A percentile compares a stretch with the other conserved stretches of the same genome.
Conservation (phyloP, 352 stramenopile species). For the Phytophthora aleatoria region DNA sequence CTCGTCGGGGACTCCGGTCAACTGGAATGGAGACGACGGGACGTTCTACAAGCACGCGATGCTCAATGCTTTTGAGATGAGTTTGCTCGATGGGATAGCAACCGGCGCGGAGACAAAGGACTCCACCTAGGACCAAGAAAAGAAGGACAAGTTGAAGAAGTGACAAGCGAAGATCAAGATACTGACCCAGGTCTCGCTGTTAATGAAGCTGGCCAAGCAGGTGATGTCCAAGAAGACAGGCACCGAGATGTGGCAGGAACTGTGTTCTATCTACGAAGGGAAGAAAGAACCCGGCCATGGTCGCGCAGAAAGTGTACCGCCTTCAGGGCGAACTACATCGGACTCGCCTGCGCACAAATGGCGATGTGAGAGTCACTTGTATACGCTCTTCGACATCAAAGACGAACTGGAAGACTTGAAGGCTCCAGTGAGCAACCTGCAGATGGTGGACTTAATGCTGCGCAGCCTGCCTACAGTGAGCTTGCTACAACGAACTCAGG, state of each 20-base stretch:
- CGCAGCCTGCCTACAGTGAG: not conserved
- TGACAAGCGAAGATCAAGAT: slow-evolving; percentile 8
- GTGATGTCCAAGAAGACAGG: slow-evolving; percentile 5
- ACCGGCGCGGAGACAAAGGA: not conserved
- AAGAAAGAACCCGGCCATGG: slow-evolving; percentile 2
- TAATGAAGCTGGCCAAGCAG: not conserved
- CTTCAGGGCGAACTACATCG: slow-evolving; percentile 4
- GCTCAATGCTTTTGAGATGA: slow-evolving; percentile 18
- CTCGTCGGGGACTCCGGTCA: not conserved
- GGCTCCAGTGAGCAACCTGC: slow-evolving; percentile 8
- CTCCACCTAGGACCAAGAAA: not conserved
- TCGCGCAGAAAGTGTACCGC: slow-evolving; percentile 8
- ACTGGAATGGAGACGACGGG: slow-evolving; percentile 18
- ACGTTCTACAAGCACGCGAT: slow-evolving; percentile 20
- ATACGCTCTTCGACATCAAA: slow-evolving; percentile 11
- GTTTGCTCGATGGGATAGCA: slow-evolving; percentile 6
- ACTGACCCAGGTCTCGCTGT: slow-evolving; percentile 1
- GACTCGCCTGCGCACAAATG: not conserved
- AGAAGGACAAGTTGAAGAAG: slow-evolving; percentile 21
- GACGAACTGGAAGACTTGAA: slow-evolving; percentile 1
- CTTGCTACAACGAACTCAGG: slow-evolving; percentile 11
- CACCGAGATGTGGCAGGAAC: slow-evolving; percentile 5
- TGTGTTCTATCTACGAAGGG: not conserved
- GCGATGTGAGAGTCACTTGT: not conserved
- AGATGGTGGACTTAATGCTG: slow-evolving; percentile 16